Conservation (phyloP, 306 rosid species). For the Citrullus colocynthis region DNA sequence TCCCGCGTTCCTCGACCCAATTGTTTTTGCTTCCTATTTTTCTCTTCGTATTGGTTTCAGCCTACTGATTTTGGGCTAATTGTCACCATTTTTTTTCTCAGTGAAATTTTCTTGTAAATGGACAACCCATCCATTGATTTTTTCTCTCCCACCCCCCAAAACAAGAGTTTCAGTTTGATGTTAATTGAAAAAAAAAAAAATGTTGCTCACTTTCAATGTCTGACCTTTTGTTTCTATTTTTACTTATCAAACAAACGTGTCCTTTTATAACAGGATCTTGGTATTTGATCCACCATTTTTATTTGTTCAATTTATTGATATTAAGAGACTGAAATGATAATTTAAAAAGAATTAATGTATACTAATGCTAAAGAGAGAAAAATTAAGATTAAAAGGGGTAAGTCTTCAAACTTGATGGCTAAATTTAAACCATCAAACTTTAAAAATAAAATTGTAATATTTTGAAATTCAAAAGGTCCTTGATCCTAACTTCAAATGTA, state of each 20-base stretch:
- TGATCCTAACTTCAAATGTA: too few species aligned
- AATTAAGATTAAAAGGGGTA: too few species aligned
- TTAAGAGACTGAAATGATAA: too few species aligned
- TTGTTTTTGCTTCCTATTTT: conserved; percentile 30
- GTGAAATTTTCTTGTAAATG: conserved; percentile 66
- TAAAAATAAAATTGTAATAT: too few species aligned
- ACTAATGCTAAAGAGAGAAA: too few species aligned
- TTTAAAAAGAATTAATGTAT: too few species aligned
- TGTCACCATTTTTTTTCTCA: conserved; percentile 36
- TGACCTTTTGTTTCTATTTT: not conserved
- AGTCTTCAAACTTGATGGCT: too few species aligned
- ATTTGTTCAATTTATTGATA: too few species aligned
- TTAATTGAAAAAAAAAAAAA: conserved; percentile 10
- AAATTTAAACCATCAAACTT: too few species aligned
- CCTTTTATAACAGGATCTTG: not conserved
- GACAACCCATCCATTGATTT: conserved; percentile 43
- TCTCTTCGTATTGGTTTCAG: conserved; percentile 46
- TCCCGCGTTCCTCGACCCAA: conserved; percentile 54
- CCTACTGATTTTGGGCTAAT: conserved; percentile 58
- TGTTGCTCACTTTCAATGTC: conserved; percentile 10
- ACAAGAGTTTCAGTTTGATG: conserved; percentile 52
- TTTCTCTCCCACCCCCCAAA: not conserved
- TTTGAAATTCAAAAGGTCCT: too few species aligned
- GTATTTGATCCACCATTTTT: too few species aligned
- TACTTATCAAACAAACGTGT: not conserved